Evolutionary conservation across 2,329 filamentous ascomycete genomes (phyloP).

Genomic region (Fusarium pseudocircinatum): DNA sequence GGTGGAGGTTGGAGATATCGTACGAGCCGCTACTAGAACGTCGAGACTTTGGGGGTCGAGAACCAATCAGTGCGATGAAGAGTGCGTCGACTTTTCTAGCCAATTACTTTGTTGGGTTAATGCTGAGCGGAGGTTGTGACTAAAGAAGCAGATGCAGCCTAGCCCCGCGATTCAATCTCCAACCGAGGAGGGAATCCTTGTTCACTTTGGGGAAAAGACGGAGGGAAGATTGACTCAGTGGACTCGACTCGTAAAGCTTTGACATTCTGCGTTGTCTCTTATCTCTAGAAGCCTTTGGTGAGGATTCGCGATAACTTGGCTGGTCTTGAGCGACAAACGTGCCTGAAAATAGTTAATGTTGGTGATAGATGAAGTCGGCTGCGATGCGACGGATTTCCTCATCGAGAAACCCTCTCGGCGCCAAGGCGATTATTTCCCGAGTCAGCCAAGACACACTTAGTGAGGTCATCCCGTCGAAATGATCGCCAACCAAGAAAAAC

Average conservation of each 20-base stretch:
- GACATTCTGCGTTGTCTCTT: neutral
- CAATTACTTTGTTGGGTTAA: neutral
- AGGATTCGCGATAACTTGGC: neutral
- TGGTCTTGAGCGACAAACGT: neutral
- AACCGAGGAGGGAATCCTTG: neutral
- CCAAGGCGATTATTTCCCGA: constrained; percentile 27
- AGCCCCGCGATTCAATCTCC: neutral
- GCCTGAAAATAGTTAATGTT: rapidly evolving
- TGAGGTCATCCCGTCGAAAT: constrained; percentile 25
- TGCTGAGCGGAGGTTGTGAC: neutral
- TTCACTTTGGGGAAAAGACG: neutral
- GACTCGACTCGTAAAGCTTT: neutral
- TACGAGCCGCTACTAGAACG: constrained; percentile 3
- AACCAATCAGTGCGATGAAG: neutral
- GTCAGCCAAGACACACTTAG: constrained; percentile 8
- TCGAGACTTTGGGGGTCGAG: neutral
- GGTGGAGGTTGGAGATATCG: constrained; percentile 18
- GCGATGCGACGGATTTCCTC: neutral
- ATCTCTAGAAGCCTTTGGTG: neutral
- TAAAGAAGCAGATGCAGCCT: neutral
- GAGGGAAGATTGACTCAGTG: neutral
- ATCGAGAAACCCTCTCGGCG: neutral
- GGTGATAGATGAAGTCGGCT: neutral
- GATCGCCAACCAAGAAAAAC: constrained; percentile 4
- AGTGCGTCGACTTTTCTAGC: neutral